Percentiles rank a stretch among this genome's conserved stretches.
These are phyloP conservation scores for Coccomyxa sp. DNA, from an alignment of 139 green algal species.

Conservation along the genomic window DNA sequence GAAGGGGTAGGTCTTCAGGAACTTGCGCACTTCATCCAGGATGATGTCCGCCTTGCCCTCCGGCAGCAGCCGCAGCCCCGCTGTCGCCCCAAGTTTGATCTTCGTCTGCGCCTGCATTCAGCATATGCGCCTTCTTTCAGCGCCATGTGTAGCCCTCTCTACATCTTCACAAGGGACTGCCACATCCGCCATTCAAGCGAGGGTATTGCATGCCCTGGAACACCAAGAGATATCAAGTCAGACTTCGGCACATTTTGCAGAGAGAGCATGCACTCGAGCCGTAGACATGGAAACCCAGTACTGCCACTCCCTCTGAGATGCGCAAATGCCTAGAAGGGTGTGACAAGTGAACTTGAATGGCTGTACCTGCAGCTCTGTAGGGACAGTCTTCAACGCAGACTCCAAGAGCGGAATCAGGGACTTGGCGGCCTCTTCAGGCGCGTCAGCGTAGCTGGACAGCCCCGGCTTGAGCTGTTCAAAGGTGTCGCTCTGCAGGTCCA, in stretches of 20 bases:
- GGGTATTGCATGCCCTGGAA: not conserved
- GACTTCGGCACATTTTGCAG: too few relatives aligned
- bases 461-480: slow-evolving; percentile 95
- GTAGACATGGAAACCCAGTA: too few relatives aligned
- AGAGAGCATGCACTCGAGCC: too few relatives aligned
- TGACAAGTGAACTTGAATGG: too few relatives aligned
- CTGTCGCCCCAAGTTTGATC: slow-evolving; percentile 88
- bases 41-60: slow-evolving; percentile 85
- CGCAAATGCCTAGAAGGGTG: too few relatives aligned
- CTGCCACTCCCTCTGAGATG: too few relatives aligned
- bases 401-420: slow-evolving; percentile 83
- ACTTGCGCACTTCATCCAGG: slow-evolving; percentile 63
- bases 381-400: slow-evolving; percentile 76
- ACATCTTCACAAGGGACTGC: too few relatives aligned
- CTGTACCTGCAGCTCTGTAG: slow-evolving; percentile 48
- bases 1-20: slow-evolving; percentile 64
- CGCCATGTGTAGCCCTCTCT: not conserved
- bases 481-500: slow-evolving; percentile 76
- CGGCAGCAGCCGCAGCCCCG: slow-evolving; percentile 88
- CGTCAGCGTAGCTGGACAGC: slow-evolving; percentile 74
- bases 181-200: too few relatives aligned
- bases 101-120: slow-evolving; percentile 30
- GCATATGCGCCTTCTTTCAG: too few relatives aligned
- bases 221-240: too few relatives aligned
- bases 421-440: slow-evolving; percentile 68